Base-by-base conservation (phyloP, 352 stramenopile genomes). In the Phytophthora pinifolia region DNA sequence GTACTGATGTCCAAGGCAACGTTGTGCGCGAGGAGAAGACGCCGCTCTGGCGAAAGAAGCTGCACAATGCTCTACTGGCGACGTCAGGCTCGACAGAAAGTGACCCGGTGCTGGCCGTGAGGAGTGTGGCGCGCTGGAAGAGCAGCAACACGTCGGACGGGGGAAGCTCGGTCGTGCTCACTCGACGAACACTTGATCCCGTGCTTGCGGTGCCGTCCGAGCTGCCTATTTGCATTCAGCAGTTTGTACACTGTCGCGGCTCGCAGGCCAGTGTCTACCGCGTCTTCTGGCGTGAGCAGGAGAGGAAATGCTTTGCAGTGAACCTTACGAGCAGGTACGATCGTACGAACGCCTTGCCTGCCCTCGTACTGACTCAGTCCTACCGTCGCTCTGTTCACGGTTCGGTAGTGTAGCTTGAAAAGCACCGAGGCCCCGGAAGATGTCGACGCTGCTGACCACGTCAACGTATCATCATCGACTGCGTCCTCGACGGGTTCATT, bases 311-410 rank as follows among this genome's bases (percentile, higher is more conserved):
- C 43, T 90, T 79, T 35, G 83, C 71, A 0, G 67, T 92, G 33
- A 91, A 94, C 45, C 68, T 92, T 22, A 72, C 82, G 18, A 92
- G 79, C 62, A 77, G 82, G 81, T 92, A 70, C 31, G 37, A 14
- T 48, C 13, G 7, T 22, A 7, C 6, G 12, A 31, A 35, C 32
- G 14, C 34, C 2, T 15, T 3, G 22, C n/a, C n/a, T n/a, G n/a
- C n/a, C n/a, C n/a, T n/a, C n/a, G n/a, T n/a, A n/a, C n/a, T n/a
- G n/a, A n/a, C n/a, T n/a, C n/a, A n/a, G n/a, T n/a, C n/a, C n/a
- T n/a, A n/a, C n/a, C 20, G 59, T 42, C 31, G 18, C 43, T 46
- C 14, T 62, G 42, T 44, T 62, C 32, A 54, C 41, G 33, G 51
- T 37, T 53, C 46, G 65, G 36, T 70, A 75, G 66, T 69, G 57